These are phyloP conservation scores for Paramyrothecium roridum DNA, from an alignment of 2,329 filamentous ascomycete species.

Conservation along the genomic window DNA sequence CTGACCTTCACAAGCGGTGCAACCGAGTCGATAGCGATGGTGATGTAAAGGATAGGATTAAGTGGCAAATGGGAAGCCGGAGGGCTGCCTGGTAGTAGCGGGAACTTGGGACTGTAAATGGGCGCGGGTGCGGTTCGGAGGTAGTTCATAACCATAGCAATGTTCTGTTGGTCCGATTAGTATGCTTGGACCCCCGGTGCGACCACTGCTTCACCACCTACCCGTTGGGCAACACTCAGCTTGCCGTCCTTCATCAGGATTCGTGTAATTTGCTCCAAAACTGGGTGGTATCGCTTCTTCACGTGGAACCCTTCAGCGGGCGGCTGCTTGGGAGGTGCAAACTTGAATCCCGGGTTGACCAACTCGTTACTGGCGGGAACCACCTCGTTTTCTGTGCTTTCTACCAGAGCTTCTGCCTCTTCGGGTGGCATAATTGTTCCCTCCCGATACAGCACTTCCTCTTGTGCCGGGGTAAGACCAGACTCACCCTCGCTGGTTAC, in stretches of 20 bases:
- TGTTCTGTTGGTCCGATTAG: conserved; percentile 57
- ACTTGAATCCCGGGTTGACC: conserved; percentile 66
- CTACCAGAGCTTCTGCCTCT: conserved; percentile 26
- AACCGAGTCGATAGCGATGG: conserved; percentile 86
- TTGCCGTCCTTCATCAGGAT: conserved; percentile 91
- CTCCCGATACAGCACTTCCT: conserved; percentile 38
- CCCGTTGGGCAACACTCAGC: conserved; percentile 83
- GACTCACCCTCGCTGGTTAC: conserved; percentile 23
- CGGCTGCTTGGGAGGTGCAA: conserved; percentile 65
- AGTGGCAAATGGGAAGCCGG: conserved; percentile 78
- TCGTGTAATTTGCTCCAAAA: conserved; percentile 84
- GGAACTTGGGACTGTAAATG: conserved; percentile 65
- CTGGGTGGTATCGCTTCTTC: conserved; percentile 79
- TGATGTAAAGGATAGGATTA: conserved; percentile 86
- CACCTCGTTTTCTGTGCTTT: conserved; percentile 13
- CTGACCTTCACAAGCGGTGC: conserved; percentile 83
- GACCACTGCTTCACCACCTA: conserved; percentile 36
- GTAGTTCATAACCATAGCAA: conserved; percentile 76
- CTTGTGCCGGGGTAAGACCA: conserved; percentile 39
- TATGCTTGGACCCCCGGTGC: neutral
- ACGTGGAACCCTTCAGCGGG: conserved; percentile 61
- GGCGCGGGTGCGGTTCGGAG: conserved; percentile 84
- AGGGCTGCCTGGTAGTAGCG: conserved; percentile 73
- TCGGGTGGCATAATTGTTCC: conserved; percentile 35
- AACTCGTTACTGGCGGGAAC: conserved; percentile 11